phyloP scores from a whole-genome alignment of 192 early-diverging fungal species.

The Linnemannia exigua region DNA sequence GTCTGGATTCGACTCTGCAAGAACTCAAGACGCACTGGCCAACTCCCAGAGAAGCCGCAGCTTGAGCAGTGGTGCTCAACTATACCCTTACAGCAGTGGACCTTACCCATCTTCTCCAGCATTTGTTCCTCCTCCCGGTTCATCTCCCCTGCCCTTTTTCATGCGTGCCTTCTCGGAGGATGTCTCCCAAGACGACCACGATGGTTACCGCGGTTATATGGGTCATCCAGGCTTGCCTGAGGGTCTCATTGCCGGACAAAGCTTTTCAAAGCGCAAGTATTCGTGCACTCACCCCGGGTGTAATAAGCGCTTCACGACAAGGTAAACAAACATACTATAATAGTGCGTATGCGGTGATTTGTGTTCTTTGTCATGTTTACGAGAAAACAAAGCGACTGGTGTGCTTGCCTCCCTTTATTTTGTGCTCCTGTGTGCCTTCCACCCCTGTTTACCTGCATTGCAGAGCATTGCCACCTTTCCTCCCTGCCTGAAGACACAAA shows the following conservation, averaged over 20 bases:
- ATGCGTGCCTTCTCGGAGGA: constrained; percentile 50
- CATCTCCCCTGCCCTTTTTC: constrained; percentile 40
- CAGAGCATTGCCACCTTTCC: constrained; percentile 1
- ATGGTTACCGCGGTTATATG: constrained; percentile 32
- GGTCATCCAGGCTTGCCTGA: constrained; percentile 30
- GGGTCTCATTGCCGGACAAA: constrained; percentile 30
- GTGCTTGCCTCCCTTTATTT: constrained; percentile 4
- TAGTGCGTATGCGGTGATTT: not conserved
- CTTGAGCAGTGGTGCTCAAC: constrained; percentile 49
- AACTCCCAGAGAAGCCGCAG: constrained; percentile 49
- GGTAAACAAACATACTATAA: constrained; percentile 50
- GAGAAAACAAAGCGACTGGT: not conserved
- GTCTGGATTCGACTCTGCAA: constrained; percentile 26
- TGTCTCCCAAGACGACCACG: constrained; percentile 27
- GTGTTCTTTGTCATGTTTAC: not conserved
- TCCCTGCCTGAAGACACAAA: constrained; percentile 6
- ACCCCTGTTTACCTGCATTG: constrained; percentile 2
- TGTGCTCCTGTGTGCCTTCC: not conserved
- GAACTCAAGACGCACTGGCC: constrained; percentile 16
- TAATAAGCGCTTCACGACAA: constrained; percentile 85
- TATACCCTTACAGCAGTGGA: constrained; percentile 29
- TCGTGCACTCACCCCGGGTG: constrained; percentile 75
- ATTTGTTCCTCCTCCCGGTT: not conserved
- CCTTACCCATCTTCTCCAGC: constrained; percentile 21
- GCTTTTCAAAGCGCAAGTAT: constrained; percentile 77